Base-by-base conservation (phyloP, 2,329 filamentous ascomycete species). In the Penicillium vulpinum region DNA sequence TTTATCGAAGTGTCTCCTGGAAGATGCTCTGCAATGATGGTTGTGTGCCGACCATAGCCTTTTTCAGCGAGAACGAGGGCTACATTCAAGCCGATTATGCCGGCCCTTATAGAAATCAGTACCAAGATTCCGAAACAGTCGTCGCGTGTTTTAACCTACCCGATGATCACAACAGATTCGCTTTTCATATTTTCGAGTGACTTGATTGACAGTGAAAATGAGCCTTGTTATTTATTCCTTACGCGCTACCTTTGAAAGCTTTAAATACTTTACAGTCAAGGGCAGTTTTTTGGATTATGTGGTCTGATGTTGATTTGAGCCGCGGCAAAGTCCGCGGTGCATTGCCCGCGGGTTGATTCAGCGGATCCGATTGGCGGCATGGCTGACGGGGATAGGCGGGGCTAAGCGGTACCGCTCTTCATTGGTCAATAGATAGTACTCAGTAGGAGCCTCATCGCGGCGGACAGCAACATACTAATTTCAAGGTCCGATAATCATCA, bases 1-100 rank as follows among this genome's bases (percentile, higher is more conserved):
- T 67, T 61, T 1, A 68, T 56, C 0, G 70, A 67, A 0, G 72
- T 75, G 52, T 79, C 77, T 7, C 76, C 76, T 0, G 77, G 77
- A 0, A 78, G 65, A 51, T 78, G 67, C 53, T 78, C 74, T 10
- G 76, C 76, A 8, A 78, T 58, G 10, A 79, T 65, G 4, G 76
- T 78, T 7, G 24, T 44, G 5, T 49, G 7, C 10, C 8, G 18
- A 8, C 40, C 48, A 36, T 57, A 41, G n/a, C 50, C 54, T 15
- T 48, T 47, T 36, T 54, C 22, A 10, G 50, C 36, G 10, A 57
- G 49, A 13, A 57, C 31, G 3, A 57, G 43, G 3, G 54, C 48
- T 22, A 56, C 54, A n/a, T 56, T 52, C 5, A 56, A 16, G 4
- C 54, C 48, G 22, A 56, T 56, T 5, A 52, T 21, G 10, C 54